Evolutionary conservation across 2,329 filamentous ascomycete genomes (phyloP), one percentile per base, ranked within the genome.

Genomic region (Cryphonectria nitschkei): DNA sequence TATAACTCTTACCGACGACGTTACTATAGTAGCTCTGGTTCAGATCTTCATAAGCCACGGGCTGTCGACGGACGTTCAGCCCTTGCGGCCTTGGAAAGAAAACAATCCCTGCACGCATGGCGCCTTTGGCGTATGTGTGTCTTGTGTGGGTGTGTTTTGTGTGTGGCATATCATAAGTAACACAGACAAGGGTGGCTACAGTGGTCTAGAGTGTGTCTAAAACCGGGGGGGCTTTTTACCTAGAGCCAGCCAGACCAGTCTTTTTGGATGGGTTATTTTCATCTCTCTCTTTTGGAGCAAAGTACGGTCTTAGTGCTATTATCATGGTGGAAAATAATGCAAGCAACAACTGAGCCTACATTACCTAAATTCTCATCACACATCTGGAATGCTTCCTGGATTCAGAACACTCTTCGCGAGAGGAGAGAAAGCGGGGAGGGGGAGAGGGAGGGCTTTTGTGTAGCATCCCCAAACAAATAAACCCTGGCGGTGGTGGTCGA

Each of bases 201-300:
- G 70, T 58, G 70, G 70, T 60, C 70, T 71, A 68, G 70, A 71
- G 61, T 67, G 43, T 41, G 69, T 67, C 43, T 50, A 22, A 69
- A 58, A 32, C 26, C 70, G 68, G 62, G 63, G 63, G 43, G 54
- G 37, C 37, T 41, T 52, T 52, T 52, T 16, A 26, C 16, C 22
- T 26, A 62, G 62, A 66, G 58, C 52, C 62, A 69, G 66, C 46
- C 46, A 50, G 46, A 50, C 46, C 34, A 34, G 41, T 41, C 22
- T n/a, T 41, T 37, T 19, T 22, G 6, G 3, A 34, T 34, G 34
- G 6, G 34, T n/a, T n/a, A 3, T n/a, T 58, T 16, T 22, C 26
- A 26, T 26, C 26, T 26, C 26, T 26, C 16, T 46, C 19, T 58
- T 32, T 19, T 14, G 11, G 54, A n/a, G 46, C 22, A 50, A 39